Evolutionary conservation across 1,139 yeast species (phyloP).

Genomic region (Geotrichum candidum): DNA sequence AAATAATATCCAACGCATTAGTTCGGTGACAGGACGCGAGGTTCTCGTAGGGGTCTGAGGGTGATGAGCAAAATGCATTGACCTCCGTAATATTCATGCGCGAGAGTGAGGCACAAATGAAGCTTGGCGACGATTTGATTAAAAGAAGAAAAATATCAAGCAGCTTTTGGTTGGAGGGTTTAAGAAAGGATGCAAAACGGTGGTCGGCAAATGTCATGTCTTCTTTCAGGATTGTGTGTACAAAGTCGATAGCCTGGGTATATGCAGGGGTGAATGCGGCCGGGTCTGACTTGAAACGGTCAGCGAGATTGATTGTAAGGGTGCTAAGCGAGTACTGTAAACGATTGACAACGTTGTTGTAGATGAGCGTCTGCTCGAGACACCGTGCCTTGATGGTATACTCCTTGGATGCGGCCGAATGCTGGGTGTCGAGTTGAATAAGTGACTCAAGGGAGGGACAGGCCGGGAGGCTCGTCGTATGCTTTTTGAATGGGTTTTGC

Average conservation of each 20-base stretch:
- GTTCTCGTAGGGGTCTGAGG: slow-evolving; percentile 25
- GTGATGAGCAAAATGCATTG: slow-evolving; percentile 20
- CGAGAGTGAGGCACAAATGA: slow-evolving; percentile 30
- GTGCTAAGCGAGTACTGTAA: slow-evolving; percentile 22
- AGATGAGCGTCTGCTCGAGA: slow-evolving; percentile 23
- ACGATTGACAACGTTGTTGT: slow-evolving; percentile 23
- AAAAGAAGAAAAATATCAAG: slow-evolving; percentile 33
- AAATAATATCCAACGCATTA: slow-evolving; percentile 31
- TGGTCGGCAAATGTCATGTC: slow-evolving; percentile 18
- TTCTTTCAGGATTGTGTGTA: slow-evolving; percentile 22
- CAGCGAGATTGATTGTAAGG: slow-evolving; percentile 20
- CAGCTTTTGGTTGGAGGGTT: slow-evolving; percentile 27
- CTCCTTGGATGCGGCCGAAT: slow-evolving; percentile 16
- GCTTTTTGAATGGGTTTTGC: neutral
- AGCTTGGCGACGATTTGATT: slow-evolving; percentile 34
- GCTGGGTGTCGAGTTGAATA: slow-evolving; percentile 22
- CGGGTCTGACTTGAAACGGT: slow-evolving; percentile 20
- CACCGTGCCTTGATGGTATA: slow-evolving; percentile 19
- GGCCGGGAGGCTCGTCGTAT: neutral
- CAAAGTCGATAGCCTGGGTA: slow-evolving; percentile 26
- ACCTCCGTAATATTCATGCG: slow-evolving; percentile 27
- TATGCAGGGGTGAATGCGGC: slow-evolving; percentile 23
- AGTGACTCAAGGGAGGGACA: slow-evolving; percentile 20
- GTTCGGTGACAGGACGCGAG: slow-evolving; percentile 26
- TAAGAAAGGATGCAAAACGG: slow-evolving; percentile 21